Conservation (phyloP, 495 filamentous ascomycete genomes). For the Thozetella sp. region DNA sequence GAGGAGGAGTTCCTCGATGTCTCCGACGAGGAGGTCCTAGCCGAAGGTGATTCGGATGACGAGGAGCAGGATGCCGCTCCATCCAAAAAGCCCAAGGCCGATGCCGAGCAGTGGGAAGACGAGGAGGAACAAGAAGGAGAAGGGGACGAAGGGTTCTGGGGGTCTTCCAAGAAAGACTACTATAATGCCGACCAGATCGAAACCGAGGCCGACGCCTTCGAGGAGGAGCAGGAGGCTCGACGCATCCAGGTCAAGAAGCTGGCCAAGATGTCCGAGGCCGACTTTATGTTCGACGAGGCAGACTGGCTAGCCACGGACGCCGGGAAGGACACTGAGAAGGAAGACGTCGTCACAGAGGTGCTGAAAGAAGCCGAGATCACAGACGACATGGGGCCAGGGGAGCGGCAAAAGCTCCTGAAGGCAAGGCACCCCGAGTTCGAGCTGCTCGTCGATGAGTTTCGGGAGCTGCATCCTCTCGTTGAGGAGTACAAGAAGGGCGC, state of each 20-base stretch:
- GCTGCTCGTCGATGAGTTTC: constrained; percentile 77
- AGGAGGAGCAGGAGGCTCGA: constrained; percentile 88
- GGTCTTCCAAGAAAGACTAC: constrained; percentile 84
- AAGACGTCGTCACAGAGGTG: constrained; percentile 73
- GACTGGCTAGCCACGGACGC: constrained; percentile 67
- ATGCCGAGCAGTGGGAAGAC: constrained; percentile 23
- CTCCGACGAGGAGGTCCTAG: constrained; percentile 84
- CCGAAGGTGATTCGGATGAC: constrained; percentile 59
- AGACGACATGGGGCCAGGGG: constrained; percentile 73
- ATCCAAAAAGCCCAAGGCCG: constrained; percentile 46
- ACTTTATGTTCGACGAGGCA: constrained; percentile 88
- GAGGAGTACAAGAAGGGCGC: constrained; percentile 49
- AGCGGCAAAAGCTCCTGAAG: constrained; percentile 75
- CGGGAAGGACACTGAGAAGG: constrained; percentile 43
- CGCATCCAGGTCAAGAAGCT: constrained; percentile 88
- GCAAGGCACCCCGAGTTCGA: constrained; percentile 91
- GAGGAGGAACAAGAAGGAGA: constrained; percentile 59
- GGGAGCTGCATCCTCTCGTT: constrained; percentile 68
- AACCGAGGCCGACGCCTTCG: constrained; percentile 87
- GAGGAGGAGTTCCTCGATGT: constrained; percentile 61
- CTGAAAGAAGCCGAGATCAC: constrained; percentile 81
- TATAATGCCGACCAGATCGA: constrained; percentile 90
- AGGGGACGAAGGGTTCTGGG: constrained; percentile 80
- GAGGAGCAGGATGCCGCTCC: constrained; percentile 30
- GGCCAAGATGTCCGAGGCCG: constrained; percentile 80